Conservation (phyloP, 768 basidiomycete species). For the Auriculariales sp. region DNA sequence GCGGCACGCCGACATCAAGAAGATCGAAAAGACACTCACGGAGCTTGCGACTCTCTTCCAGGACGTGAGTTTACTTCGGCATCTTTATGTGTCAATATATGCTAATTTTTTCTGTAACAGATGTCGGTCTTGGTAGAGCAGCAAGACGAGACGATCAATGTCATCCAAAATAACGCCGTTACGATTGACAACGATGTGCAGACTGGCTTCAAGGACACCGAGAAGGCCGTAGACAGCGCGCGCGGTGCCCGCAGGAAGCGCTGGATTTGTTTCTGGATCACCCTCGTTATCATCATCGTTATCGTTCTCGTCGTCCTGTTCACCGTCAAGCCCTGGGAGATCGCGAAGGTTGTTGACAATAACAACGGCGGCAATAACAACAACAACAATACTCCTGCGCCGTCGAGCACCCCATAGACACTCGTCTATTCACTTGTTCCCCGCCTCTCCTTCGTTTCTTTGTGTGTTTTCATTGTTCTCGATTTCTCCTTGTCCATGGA, state of each 20-base stretch:
- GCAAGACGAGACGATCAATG: conserved; percentile 61
- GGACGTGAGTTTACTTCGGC: conserved; percentile 38
- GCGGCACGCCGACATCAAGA: conserved; percentile 32
- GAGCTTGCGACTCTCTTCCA: conserved; percentile 72
- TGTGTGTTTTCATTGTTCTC: no score
- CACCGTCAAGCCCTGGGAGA: conserved; percentile 21
- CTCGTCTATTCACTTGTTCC: no score
- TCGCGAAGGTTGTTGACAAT: conserved; percentile 20
- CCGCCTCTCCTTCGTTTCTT: no score
- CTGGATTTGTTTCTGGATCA: conserved; percentile 88
- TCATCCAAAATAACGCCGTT: conserved; percentile 48
- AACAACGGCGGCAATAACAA: no score
- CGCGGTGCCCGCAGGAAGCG: conserved; percentile 85
- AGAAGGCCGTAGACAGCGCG: conserved; percentile 77
- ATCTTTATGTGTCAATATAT: neutral
- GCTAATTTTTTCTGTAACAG: conserved; percentile 19
- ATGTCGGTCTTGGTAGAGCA: conserved; percentile 68
- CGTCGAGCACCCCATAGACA: no score
- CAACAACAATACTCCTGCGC: no score
- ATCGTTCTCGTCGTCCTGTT: conserved; percentile 51
- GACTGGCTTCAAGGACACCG: conserved; percentile 56
- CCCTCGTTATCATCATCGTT: conserved; percentile 46
- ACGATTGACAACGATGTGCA: conserved; percentile 55
- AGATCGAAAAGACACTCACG: conserved; percentile 32
- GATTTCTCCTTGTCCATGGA: no score